Evolutionary conservation across 345 rosid species (phyloP).

Genomic region (Excoecaria agallocha): DNA sequence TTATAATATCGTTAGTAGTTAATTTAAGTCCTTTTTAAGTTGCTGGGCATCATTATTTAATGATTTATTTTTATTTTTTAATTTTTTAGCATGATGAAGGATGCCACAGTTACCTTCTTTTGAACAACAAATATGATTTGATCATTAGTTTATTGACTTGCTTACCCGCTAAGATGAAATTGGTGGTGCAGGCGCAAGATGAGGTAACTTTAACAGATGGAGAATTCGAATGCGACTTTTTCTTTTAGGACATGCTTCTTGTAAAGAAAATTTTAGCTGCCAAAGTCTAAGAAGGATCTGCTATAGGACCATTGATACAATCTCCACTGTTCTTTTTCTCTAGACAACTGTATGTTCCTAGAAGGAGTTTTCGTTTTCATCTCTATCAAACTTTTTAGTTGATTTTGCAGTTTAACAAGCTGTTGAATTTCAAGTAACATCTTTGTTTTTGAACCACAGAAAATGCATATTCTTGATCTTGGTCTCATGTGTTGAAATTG

Average conservation of each 20-base stretch:
- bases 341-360: slow-evolving; percentile 14
- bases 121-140: background rate
- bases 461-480: slow-evolving; percentile 1
- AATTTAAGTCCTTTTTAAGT: too few relatives aligned
- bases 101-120: too few relatives aligned
- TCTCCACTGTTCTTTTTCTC: background rate
- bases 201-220: slow-evolving; percentile 36
- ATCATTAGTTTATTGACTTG: background rate
- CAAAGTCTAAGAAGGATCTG: slow-evolving; percentile 4
- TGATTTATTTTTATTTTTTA: too few relatives aligned
- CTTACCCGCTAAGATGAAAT: slow-evolving; percentile 14
- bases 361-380: background rate
- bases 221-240: slow-evolving; percentile 41
- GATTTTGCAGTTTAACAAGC: background rate
- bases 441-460: slow-evolving; percentile 2
- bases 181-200: slow-evolving; percentile 48
- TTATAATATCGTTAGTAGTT: too few relatives aligned
- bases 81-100: too few relatives aligned
- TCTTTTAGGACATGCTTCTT: slow-evolving; percentile 48
- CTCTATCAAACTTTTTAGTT: slow-evolving; percentile 2
- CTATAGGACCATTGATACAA: background rate
- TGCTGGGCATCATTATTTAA: too few relatives aligned
- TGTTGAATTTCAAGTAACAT: background rate
- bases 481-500: background rate
- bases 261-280: slow-evolving; percentile 24